Percentiles rank a stretch among this genome's conserved stretches.
phyloP scores from a whole-genome alignment of 257 asterid species.

The Buddleja alternifolia region DNA sequence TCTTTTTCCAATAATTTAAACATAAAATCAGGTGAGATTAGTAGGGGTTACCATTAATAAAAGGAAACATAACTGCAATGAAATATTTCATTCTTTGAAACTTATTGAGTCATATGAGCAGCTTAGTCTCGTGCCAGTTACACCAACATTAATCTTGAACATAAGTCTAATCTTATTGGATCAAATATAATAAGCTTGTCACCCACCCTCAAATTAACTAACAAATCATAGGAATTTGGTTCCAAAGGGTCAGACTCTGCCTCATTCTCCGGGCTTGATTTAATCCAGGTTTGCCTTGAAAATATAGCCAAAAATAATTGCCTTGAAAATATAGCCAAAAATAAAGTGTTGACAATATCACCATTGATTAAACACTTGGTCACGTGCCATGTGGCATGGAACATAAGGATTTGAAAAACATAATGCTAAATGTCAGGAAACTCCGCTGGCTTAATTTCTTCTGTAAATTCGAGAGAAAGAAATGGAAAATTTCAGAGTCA shows the following conservation, averaged over 20 bases:
- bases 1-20: too few relatives aligned
- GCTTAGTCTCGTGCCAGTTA: too few relatives aligned
- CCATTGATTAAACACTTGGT: slow-evolving; percentile 13
- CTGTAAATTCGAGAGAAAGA: too few relatives aligned
- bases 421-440: not conserved
- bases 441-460: not conserved
- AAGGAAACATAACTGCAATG: too few relatives aligned
- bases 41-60: too few relatives aligned
- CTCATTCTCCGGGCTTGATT: slow-evolving; percentile 49
- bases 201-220: not conserved
- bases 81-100: too few relatives aligned
- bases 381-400: slow-evolving; percentile 45
- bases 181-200: too few relatives aligned
- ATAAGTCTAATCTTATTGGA: too few relatives aligned
- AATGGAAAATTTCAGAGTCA: too few relatives aligned
- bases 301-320: slow-evolving; percentile 16
- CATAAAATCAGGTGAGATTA: too few relatives aligned
- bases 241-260: slow-evolving; percentile 27
- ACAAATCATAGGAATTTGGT: slow-evolving; percentile 42
- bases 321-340: slow-evolving; percentile 33
- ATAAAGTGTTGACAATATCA: not conserved
- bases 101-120: too few relatives aligned
- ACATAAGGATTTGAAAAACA: not conserved
- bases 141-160: too few relatives aligned
- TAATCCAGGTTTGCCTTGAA: slow-evolving; percentile 47